These are phyloP conservation scores for Cucurbita pepo DNA, from an alignment of 306 rosid species.

Conservation along the genomic window DNA sequence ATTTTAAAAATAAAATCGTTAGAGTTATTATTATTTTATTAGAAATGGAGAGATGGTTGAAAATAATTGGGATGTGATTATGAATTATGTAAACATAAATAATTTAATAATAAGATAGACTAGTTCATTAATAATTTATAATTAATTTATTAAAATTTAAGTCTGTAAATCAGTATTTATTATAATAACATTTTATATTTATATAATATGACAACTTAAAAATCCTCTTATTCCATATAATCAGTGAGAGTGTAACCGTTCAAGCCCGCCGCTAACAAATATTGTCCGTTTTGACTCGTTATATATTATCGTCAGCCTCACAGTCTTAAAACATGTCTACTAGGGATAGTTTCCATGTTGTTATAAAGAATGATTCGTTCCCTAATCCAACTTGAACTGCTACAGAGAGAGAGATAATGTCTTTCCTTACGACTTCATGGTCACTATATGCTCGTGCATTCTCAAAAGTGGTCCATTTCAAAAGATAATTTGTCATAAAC, in stretches of 20 bases:
- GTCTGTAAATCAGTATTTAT: neutral
- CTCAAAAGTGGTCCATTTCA: conserved; percentile 85
- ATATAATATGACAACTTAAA: neutral
- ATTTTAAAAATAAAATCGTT: too few species aligned
- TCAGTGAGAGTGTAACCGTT: conserved; percentile 26
- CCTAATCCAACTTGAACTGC: too few species aligned
- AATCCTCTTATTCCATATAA: neutral
- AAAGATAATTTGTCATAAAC: conserved; percentile 83
- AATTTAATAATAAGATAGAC: neutral
- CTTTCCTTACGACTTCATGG: conserved; percentile 79
- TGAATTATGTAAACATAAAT: neutral
- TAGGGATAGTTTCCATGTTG: too few species aligned
- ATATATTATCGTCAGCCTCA: too few species aligned
- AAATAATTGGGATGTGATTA: neutral
- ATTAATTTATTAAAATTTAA: neutral
- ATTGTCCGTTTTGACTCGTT: too few species aligned
- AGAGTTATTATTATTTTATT: neutral
- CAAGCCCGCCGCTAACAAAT: too few species aligned
- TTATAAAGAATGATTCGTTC: too few species aligned
- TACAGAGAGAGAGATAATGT: conserved; percentile 48
- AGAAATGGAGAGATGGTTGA: neutral
- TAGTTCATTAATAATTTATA: neutral
- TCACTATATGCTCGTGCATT: conserved; percentile 77
- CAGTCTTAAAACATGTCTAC: too few species aligned
- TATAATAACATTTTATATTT: neutral